Evolutionary conservation across 1,139 yeast species (phyloP).

Genomic region (Diutina ranongensis): DNA sequence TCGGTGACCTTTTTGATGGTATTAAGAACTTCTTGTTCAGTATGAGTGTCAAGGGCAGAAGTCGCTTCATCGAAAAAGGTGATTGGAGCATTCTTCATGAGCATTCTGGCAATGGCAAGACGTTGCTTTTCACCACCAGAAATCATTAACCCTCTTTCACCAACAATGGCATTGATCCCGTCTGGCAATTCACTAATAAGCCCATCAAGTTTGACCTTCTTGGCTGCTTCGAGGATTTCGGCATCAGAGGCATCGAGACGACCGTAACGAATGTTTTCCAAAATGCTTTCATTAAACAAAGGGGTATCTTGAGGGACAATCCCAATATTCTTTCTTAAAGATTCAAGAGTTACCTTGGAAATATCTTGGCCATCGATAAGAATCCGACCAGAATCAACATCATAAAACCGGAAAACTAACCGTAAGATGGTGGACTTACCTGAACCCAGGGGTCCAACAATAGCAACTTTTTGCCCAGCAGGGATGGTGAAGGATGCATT

Average conservation of each 20-base stretch:
- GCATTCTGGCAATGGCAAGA: conserved; percentile 80
- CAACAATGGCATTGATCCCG: conserved; percentile 81
- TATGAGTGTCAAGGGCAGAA: conserved; percentile 90
- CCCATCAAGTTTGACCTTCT: conserved; percentile 55
- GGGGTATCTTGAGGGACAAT: conserved; percentile 99
- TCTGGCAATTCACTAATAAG: conserved; percentile 68
- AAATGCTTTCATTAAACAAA: conserved; percentile 78
- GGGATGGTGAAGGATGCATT: conserved; percentile 82
- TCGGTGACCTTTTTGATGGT: conserved; percentile 58
- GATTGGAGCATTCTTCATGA: conserved; percentile 76
- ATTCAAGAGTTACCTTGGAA: conserved; percentile 59
- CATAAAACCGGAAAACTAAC: conserved; percentile 82
- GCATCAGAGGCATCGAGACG: conserved; percentile 60
- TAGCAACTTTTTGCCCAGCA: conserved; percentile 82
- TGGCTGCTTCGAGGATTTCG: conserved; percentile 55
- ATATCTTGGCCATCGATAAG: conserved; percentile 87
- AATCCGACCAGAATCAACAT: conserved; percentile 66
- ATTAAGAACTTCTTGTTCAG: conserved; percentile 73
- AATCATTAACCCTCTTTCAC: conserved; percentile 97
- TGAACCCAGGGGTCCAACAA: conserved; percentile 92
- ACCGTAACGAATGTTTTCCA: conserved; percentile 85
- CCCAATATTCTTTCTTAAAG: conserved; percentile 66
- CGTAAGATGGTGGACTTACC: conserved; percentile 89
- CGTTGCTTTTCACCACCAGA: conserved; percentile 98
- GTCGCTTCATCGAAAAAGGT: conserved; percentile 97